Base-by-base conservation (phyloP, 345 rosid species). In the Trapa bicornis region DNA sequence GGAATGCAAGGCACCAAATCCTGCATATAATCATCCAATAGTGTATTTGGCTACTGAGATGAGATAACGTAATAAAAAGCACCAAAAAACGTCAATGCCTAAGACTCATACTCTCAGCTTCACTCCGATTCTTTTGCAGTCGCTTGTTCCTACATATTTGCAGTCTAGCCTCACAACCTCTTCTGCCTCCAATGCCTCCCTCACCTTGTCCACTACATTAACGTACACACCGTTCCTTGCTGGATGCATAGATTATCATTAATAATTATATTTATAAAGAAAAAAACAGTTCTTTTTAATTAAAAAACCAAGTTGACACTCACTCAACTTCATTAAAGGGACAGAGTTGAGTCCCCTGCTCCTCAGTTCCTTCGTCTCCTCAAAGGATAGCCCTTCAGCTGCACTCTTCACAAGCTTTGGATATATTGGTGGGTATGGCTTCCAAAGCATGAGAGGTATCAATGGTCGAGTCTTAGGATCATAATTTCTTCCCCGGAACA, bases 171-270 rank as follows among this genome's bases (percentile, higher is more conserved):
- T 86, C 80, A 86, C 87, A 53, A 90, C 84, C 71, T 90, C 89
- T 76, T 85, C 89, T 14, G 71, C 75, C 66, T 78, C 39, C 53
- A 93, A 84, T 13, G 92, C 90, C 61, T 79, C 85, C 77, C 84
- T 80, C 66, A 88, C 89, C 74, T 76, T 85, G 68, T 73, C 96
- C 75, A 83, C 94, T 1, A 89, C 96, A 66, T 85, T 84, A 71
- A 84, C 88, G 67, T 88, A 88, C 65, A 90, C 94, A n/a, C 97
- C 98, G 70, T 90, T 93, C 82, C 97, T 85, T 14, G 96, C 96
- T 93, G 78, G 57, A 72, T 22, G 22, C 32, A 33, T 14, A 39
- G 64, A 6, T 14, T 6, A 41, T 39, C 15, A 5, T 50, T 2
- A 0, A 29, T 16, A 29, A 29, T 22, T 48, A 50, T 5, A 33